Evolutionary conservation across 169 alveolate genomes (phyloP).

Genomic region (Prorocentrum cordatum): DNA sequence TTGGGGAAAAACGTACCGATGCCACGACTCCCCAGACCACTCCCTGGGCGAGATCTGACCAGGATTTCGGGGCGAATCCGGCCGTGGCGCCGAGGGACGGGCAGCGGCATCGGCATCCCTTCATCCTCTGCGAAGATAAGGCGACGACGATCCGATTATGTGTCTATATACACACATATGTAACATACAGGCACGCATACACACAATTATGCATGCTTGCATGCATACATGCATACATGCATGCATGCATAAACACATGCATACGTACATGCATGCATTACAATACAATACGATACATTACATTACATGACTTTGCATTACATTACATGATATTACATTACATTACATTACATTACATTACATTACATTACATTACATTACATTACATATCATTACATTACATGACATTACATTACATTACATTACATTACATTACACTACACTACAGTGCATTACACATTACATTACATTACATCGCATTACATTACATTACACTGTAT

Average conservation of each 20-base stretch:
- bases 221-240: not conserved
- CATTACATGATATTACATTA: slow-evolving; percentile 5
- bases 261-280: not conserved
- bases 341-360: slow-evolving; percentile 1
- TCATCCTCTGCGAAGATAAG: no score
- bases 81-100: no score
- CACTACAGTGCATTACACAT: not conserved
- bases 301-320: not conserved
- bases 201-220: not conserved
- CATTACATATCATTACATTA: not conserved
- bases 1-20: no score
- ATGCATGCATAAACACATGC: not conserved
- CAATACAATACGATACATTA: not conserved
- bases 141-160: no score
- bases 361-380: not conserved
- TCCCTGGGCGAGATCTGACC: no score
- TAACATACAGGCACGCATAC: not conserved
- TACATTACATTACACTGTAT: not conserved
- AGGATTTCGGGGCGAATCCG: no score
- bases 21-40: no score
- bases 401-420: not conserved
- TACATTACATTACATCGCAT: not conserved
- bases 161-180: no score
- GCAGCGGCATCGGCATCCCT: no score
- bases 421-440: not conserved